Conservation (phyloP, 2,329 filamentous ascomycete species). For the Paecilomyces formosus region DNA sequence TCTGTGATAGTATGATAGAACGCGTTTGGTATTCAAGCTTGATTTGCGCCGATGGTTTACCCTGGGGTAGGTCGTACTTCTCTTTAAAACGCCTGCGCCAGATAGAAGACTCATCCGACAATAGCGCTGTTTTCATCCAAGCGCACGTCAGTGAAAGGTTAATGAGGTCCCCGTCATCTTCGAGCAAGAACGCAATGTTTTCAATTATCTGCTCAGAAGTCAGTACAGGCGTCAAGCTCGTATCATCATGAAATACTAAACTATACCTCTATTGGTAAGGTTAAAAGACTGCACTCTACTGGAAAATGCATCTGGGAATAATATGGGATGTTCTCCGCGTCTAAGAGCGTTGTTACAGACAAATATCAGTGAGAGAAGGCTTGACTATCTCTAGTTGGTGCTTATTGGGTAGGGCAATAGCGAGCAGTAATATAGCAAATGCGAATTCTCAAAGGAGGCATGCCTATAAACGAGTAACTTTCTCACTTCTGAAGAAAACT, state of each 20-base stretch:
- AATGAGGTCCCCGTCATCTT: conserved; percentile 22
- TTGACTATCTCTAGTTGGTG: no score
- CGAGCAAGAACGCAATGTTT: conserved; percentile 19
- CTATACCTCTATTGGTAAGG: background rate
- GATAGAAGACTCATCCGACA: conserved; percentile 20
- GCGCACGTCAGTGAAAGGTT: conserved; percentile 20
- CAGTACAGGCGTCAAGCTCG: background rate
- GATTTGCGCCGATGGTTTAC: conserved; percentile 15
- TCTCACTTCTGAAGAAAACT: no score
- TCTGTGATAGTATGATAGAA: conserved; percentile 22
- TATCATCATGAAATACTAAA: background rate
- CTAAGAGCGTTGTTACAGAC: background rate
- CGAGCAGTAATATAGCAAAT: no score
- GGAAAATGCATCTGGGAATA: background rate
- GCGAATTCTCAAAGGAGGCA: no score
- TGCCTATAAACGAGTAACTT: no score
- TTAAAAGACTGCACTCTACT: background rate
- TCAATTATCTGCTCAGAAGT: conserved; percentile 21
- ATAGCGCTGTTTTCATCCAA: conserved; percentile 15
- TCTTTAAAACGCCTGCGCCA: conserved; percentile 27
- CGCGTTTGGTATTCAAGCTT: conserved; percentile 28
- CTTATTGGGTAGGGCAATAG: no score
- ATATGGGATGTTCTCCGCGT: background rate
- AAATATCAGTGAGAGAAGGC: no score
- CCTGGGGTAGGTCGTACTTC: conserved; percentile 22